These are phyloP conservation scores for Mortierella sp. DNA, from an alignment of 371 early-diverging fungal species.

Conservation along the genomic window DNA sequence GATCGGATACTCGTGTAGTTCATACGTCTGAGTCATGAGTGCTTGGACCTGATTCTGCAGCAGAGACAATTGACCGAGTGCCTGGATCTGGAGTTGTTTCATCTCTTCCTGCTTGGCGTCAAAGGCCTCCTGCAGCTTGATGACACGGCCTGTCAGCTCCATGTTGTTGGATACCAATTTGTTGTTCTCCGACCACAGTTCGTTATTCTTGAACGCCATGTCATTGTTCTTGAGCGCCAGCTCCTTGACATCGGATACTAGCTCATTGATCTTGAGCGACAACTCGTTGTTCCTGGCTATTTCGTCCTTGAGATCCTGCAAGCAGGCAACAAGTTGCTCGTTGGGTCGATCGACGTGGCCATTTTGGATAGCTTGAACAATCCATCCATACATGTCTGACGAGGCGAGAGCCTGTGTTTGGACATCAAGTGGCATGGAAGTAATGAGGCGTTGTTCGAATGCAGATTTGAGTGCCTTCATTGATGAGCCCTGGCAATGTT, in stretches of 20 bases:
- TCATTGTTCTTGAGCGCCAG: no score
- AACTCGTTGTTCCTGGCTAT: neutral
- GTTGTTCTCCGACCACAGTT: no score
- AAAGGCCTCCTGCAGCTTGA: neutral
- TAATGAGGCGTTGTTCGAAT: neutral
- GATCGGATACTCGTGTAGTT: slow-evolving; percentile 2
- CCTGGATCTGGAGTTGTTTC: neutral
- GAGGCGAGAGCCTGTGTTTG: neutral
- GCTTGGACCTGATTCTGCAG: neutral
- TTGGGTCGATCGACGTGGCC: slow-evolving; percentile 1
- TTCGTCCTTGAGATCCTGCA: neutral
- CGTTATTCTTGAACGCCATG: neutral
- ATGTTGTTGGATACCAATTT: neutral
- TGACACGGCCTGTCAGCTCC: neutral
- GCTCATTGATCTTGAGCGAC: neutral
- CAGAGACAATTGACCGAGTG: neutral
- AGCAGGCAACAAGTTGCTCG: neutral
- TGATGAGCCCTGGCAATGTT: no score
- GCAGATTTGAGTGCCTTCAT: neutral
- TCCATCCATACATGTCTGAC: neutral
- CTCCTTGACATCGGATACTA: neutral
- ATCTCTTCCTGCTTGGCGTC: neutral
- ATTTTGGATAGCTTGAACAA: neutral
- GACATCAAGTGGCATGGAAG: neutral
- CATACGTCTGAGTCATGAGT: neutral